phyloP scores from a whole-genome alignment of 768 basidiomycete genomes.

The Lactarius quietus region DNA sequence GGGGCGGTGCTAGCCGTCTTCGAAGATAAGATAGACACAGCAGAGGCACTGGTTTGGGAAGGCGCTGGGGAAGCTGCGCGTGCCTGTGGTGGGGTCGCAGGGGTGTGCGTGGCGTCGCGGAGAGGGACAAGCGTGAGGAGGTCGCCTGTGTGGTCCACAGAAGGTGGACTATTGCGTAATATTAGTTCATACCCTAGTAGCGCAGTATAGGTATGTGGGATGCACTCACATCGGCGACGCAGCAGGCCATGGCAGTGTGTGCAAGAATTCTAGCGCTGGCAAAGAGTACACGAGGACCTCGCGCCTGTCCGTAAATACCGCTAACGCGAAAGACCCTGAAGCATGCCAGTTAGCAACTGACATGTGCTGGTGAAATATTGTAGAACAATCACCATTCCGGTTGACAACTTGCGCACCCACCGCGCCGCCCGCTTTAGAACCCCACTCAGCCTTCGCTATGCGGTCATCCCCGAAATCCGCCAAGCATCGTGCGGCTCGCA shows the following conservation, averaged over 20 bases:
- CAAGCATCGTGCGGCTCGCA: slow-evolving; percentile 54
- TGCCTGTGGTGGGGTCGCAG: not conserved
- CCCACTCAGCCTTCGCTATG: slow-evolving; percentile 65
- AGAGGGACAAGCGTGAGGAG: slow-evolving; percentile 24
- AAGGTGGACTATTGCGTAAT: slow-evolving; percentile 34
- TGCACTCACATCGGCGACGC: slow-evolving; percentile 18
- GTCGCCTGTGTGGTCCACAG: slow-evolving; percentile 25
- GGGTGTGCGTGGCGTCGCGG: not conserved
- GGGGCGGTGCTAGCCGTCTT: not conserved
- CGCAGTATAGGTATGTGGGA: not conserved
- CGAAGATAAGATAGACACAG: not conserved
- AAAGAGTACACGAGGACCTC: slow-evolving; percentile 57
- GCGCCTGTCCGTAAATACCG: slow-evolving; percentile 50
- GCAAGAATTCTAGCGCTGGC: slow-evolving; percentile 55
- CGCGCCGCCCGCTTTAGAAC: slow-evolving; percentile 47
- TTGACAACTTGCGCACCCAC: slow-evolving; percentile 53
- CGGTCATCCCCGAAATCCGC: slow-evolving; percentile 62
- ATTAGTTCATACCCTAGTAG: not conserved
- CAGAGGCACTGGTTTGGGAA: slow-evolving; percentile 29
- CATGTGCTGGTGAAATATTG: not conserved
- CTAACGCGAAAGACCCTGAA: slow-evolving; percentile 46
- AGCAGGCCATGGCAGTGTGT: slow-evolving; percentile 34
- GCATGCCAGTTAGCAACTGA: slow-evolving; percentile 32
- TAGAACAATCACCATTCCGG: slow-evolving; percentile 47
- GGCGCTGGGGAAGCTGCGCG: slow-evolving; percentile 29